phyloP scores from a whole-genome alignment of 1,284 basidiomycete species.

The Malassezia dermatis region DNA sequence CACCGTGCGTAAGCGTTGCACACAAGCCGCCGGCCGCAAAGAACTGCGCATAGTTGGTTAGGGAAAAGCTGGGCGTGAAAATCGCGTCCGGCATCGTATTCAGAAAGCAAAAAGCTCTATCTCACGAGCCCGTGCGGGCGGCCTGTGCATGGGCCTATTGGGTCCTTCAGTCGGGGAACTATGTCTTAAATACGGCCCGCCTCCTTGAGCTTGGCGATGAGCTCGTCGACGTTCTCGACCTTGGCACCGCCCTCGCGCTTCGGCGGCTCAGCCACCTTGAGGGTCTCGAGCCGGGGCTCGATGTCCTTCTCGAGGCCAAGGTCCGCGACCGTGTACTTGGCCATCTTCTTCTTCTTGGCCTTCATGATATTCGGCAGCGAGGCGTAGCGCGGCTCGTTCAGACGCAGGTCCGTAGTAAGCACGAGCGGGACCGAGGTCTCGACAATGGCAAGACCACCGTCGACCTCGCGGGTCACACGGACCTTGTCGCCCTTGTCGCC shows the following conservation, averaged over 20 bases:
- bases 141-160: not conserved
- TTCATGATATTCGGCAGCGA: conserved; percentile 50
- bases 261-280: conserved; percentile 84
- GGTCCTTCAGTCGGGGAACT: not conserved
- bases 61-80: conserved; percentile 26
- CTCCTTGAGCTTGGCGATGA: conserved; percentile 80
- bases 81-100: not conserved
- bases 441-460: conserved; percentile 81
- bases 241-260: conserved; percentile 84
- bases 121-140: no score
- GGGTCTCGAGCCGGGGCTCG: conserved; percentile 66
- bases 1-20: conserved; percentile 48
- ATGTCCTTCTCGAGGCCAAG: conserved; percentile 67
- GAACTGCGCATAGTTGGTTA: conserved; percentile 47
- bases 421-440: conserved; percentile 71
- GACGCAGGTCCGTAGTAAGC: conserved; percentile 80
- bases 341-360: conserved; percentile 95
- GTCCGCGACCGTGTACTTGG: conserved; percentile 70
- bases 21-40: conserved; percentile 49
- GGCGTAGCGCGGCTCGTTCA: conserved; percentile 46
- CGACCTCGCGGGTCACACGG: conserved; percentile 77
- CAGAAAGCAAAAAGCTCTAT: no score
- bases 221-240: conserved; percentile 76
- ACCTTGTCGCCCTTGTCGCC: conserved; percentile 58
- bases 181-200: conserved; percentile 59